Evolutionary conservation across 306 rosid species (phyloP), one percentile per base, ranked within the genome.

Genomic region (Hippophae rhamnoides): DNA sequence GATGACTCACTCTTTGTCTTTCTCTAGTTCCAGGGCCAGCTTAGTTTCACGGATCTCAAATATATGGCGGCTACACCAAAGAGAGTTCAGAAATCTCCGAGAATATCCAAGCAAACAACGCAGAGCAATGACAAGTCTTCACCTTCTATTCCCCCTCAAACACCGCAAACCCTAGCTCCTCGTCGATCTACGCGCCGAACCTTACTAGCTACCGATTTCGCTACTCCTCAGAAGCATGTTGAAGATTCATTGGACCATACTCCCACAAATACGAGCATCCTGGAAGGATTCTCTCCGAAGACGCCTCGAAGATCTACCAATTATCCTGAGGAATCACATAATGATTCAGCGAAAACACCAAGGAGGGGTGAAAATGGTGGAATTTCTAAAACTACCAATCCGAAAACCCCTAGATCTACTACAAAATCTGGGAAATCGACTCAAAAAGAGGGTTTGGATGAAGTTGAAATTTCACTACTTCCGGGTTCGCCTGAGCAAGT

Each of bases 21-120:
- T 10, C 63, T 54, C 68, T 40, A 77, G 46, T 68, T 79, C 84
- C 68, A 66, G 55, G 7, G 38, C 5, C 68, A 3, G 43, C 54
- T 7, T 57, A 47, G 7, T 54, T 26, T 63, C 69, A 45, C 23
- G 7, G 13, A 47, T 56, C 31, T 44, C 42, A 63, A 66, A 41
- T 23, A 74, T n/a, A 88, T 85, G 96, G 90, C 90, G 47, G 75
- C 81, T 66, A 76, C 86, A 26, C 87, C 85, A 2, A 60, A 52
- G 68, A 84, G 79, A 44, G 43, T 50, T 27, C 58, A 71, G 46
- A 75, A 31, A 2, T 70, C 88, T 47, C 78, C 89, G 8, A 61
- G 71, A 6, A 84, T 68, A 57, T 43, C 69, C 58, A 78, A 67
- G 2, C 71, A 44, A 0, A 65, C 67, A 38, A 26, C 68, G 0